Evolutionary conservation across 2,329 filamentous ascomycete genomes (phyloP).

Genomic region (Sphaerostilbella broomeana): DNA sequence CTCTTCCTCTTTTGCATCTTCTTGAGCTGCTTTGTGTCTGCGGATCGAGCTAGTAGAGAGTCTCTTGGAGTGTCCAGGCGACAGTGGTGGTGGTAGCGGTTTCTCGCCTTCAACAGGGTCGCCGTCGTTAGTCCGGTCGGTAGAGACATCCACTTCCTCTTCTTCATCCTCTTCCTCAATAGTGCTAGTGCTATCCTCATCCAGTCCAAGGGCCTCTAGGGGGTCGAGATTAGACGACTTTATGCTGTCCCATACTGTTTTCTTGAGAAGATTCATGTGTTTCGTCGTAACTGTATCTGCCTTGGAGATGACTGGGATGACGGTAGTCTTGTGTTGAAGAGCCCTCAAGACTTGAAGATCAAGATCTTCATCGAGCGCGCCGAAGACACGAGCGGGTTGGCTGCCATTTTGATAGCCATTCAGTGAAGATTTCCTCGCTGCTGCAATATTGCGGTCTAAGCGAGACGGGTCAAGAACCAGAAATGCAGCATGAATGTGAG

Average conservation of each 20-base stretch:
- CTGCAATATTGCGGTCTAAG: constrained; percentile 74
- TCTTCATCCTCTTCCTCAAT: constrained; percentile 45
- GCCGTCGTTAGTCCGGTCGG: constrained; percentile 28
- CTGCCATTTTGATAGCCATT: constrained; percentile 49
- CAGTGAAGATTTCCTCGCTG: constrained; percentile 42
- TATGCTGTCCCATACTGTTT: constrained; percentile 80
- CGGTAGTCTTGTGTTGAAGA: constrained; percentile 86
- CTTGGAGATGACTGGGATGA: constrained; percentile 93
- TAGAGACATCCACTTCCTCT: constrained; percentile 23
- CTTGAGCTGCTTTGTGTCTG: constrained; percentile 38
- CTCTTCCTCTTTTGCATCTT: constrained; percentile 42
- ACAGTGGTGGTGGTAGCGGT: constrained; percentile 24
- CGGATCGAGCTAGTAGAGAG: constrained; percentile 41
- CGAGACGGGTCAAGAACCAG: constrained; percentile 81
- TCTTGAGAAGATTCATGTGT: constrained; percentile 90
- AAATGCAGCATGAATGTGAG: constrained; percentile 95
- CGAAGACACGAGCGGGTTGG: constrained; percentile 41
- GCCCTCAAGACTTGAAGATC: constrained; percentile 85
- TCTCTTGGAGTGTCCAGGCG: constrained; percentile 37
- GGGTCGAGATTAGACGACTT: constrained; percentile 83
- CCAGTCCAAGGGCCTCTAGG: constrained; percentile 75
- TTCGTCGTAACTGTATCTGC: constrained; percentile 93
- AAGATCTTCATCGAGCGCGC: constrained; percentile 77
- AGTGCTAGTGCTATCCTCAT: constrained; percentile 64
- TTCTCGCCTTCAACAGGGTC: constrained; percentile 32